A percentile compares a stretch with the other conserved stretches of the same genome.
phyloP scores from a whole-genome alignment of 2,329 filamentous ascomycete genomes.

The Aureobasidium uvarum region DNA sequence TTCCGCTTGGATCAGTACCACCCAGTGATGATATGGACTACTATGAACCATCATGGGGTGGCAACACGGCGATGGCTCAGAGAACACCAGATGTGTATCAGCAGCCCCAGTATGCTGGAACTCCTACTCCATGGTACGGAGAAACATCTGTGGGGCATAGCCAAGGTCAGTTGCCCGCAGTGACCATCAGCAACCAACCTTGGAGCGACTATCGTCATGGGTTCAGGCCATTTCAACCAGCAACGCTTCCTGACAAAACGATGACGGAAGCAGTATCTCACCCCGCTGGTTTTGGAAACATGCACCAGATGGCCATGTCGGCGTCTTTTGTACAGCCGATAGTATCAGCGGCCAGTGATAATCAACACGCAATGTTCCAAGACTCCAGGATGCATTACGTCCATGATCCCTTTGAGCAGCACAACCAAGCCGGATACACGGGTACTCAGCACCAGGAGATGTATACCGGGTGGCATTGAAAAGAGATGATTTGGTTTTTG shows the following conservation, averaged over 20 bases:
- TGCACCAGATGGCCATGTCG: slow-evolving; percentile 17
- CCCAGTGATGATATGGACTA: background rate
- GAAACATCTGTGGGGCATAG: background rate
- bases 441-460: slow-evolving; percentile 11
- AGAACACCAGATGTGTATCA: slow-evolving; percentile 8
- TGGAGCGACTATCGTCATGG: slow-evolving; percentile 17
- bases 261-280: background rate
- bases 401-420: background rate
- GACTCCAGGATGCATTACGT: background rate
- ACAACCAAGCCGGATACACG: background rate
- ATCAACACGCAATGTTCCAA: background rate
- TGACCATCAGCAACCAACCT: background rate
- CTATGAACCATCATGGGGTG: slow-evolving; percentile 7
- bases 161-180: background rate
- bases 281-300: background rate
- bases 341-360: background rate
- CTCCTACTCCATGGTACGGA: slow-evolving; percentile 1
- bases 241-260: background rate
- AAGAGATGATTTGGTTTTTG: background rate
- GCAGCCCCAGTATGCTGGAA: slow-evolving; percentile 3
- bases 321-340: background rate
- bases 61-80: background rate
- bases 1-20: background rate
- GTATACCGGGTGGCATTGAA: slow-evolving; percentile 17
- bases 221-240: background rate